phyloP scores from a whole-genome alignment of 306 rosid genomes.

The Quercus berberidifolia region DNA sequence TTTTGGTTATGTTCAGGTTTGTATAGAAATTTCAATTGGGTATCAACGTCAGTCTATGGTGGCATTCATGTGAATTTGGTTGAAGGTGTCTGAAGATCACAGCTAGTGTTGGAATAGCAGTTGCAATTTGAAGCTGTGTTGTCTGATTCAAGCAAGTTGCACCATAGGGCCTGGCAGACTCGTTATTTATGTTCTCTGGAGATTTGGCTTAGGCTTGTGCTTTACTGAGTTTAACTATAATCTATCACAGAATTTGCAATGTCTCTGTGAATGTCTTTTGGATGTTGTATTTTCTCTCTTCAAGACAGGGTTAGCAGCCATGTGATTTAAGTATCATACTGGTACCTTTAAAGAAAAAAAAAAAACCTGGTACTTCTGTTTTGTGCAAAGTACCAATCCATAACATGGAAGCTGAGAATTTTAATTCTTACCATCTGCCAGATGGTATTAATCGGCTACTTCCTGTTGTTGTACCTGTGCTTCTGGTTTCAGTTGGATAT shows the following conservation, averaged over 20 bases:
- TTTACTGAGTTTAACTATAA: constrained; percentile 5
- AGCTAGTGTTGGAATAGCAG: constrained; percentile 22
- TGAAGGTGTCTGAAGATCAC: constrained; percentile 28
- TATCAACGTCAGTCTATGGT: constrained; percentile 15
- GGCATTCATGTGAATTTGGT: constrained; percentile 33
- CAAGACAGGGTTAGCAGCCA: constrained; percentile 13
- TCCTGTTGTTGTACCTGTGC: constrained; percentile 60
- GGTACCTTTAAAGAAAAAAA: neutral
- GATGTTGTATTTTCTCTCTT: constrained; percentile 7
- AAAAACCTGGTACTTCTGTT: constrained; percentile 10
- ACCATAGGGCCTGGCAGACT: constrained; percentile 19
- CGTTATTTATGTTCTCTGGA: neutral
- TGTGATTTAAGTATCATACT: constrained; percentile 15
- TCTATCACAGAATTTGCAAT: constrained; percentile 20
- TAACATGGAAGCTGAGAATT: constrained; percentile 51
- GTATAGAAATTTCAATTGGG: constrained; percentile 7
- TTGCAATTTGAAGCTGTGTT: constrained; percentile 14
- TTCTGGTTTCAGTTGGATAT: constrained; percentile 80
- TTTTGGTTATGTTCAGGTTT: constrained; percentile 18
- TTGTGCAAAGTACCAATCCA: constrained; percentile 24
- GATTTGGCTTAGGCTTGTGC: constrained; percentile 11
- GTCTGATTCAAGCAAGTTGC: constrained; percentile 19
- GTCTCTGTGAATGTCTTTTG: constrained; percentile 9
- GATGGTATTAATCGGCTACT: constrained; percentile 44
- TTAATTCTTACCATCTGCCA: constrained; percentile 25